Evolutionary conservation across 306 rosid species (phyloP).

Genomic region (Rubus parviflorus): DNA sequence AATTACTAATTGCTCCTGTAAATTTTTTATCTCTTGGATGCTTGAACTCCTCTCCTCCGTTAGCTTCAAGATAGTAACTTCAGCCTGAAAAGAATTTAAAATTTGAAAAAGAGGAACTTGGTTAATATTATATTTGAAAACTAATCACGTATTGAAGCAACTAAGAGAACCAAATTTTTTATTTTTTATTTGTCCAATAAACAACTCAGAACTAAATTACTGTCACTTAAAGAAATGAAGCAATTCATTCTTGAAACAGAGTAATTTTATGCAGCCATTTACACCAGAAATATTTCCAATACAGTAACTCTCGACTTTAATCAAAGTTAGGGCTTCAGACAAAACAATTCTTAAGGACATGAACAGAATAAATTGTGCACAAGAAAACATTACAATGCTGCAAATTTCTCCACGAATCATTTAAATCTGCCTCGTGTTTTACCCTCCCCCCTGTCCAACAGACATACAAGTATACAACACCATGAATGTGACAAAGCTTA

Average conservation of each 20-base stretch:
- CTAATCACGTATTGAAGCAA: neutral
- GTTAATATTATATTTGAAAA: neutral
- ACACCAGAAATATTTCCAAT: neutral
- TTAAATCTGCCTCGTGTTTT: neutral
- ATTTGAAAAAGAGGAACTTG: neutral
- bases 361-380: neutral
- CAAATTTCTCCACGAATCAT: neutral
- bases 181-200: neutral
- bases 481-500: neutral
- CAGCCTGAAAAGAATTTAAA: slow-evolving; percentile 41
- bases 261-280: neutral
- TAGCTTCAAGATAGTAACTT: slow-evolving; percentile 54
- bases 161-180: neutral
- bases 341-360: neutral
- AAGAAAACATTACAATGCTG: neutral
- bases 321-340: no score
- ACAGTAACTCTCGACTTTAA: neutral
- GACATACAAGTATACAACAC: neutral
- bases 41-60: slow-evolving; percentile 65
- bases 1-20: slow-evolving; percentile 63
- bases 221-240: neutral
- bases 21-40: slow-evolving; percentile 48
- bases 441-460: neutral
- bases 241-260: neutral
- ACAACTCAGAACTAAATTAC: neutral